Evolutionary conservation across 352 stramenopile species (phyloP).

Genomic region (Pythium vanterpoolii): DNA sequence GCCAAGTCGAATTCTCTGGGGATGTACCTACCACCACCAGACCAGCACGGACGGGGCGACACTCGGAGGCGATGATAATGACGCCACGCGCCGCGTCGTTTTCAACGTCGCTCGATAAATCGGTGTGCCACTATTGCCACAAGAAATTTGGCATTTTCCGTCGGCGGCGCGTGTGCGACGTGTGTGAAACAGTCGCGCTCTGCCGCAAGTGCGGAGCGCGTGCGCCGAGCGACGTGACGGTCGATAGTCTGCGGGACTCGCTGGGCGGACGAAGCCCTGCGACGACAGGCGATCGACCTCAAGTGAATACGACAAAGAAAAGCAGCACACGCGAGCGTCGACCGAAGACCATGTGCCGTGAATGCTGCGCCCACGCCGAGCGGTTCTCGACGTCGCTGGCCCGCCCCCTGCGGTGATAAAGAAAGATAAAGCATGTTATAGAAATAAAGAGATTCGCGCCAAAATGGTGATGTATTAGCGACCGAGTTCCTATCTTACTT

Average conservation of each 20-base stretch:
- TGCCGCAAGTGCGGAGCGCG: conserved; percentile 59
- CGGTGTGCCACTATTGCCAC: conserved; percentile 41
- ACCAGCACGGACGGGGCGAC: too few species aligned
- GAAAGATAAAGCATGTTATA: background rate
- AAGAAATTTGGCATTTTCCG: conserved; percentile 70
- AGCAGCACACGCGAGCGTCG: conserved; percentile 20
- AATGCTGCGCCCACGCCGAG: conserved; percentile 41
- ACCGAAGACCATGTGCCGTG: conserved; percentile 37
- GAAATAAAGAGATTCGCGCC: too few species aligned
- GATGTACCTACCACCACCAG: too few species aligned
- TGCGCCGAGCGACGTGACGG: conserved; percentile 39
- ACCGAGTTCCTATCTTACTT: too few species aligned
- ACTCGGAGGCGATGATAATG: background rate
- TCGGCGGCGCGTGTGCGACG: conserved; percentile 48
- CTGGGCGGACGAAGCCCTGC: conserved; percentile 17
- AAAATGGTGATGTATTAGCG: too few species aligned
- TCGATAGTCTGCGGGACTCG: conserved; percentile 26
- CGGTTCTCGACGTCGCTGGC: conserved; percentile 37
- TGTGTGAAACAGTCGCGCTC: conserved; percentile 47
- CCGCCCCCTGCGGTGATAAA: background rate
- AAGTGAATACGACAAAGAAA: background rate
- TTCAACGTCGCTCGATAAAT: conserved; percentile 4
- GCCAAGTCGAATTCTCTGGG: background rate
- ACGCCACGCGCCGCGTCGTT: conserved; percentile 4
- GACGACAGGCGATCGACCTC: background rate